Conservation (phyloP, 495 filamentous ascomycete genomes). For the Hyaloscypha hepaticicola region DNA sequence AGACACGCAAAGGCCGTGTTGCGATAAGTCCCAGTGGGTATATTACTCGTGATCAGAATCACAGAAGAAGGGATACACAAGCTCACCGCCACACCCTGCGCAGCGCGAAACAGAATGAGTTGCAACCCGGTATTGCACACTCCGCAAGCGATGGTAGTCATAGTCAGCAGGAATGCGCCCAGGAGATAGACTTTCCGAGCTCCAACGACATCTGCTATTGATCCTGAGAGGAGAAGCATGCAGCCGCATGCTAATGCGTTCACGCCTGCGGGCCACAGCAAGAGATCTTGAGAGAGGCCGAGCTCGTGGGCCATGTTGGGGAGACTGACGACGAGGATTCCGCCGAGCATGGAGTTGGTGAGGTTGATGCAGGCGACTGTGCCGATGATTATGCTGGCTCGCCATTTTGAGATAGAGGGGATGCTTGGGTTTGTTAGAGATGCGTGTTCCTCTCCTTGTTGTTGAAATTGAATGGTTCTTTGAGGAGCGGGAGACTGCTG, state of each 20-base stretch:
- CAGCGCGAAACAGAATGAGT: constrained; percentile 52
- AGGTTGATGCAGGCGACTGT: constrained; percentile 20
- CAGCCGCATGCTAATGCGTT: constrained; percentile 42
- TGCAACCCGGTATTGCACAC: constrained; percentile 43
- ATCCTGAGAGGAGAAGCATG: constrained; percentile 48
- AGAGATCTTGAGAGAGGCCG: constrained; percentile 35
- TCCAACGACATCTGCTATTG: constrained; percentile 55
- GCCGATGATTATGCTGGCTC: constrained; percentile 5
- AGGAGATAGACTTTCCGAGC: constrained; percentile 42
- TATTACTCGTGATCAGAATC: constrained; percentile 40
- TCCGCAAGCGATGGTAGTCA: constrained; percentile 45
- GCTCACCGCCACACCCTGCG: constrained; percentile 49
- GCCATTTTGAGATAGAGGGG: constrained; percentile 20
- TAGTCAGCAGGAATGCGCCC: constrained; percentile 43
- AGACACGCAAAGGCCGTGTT: constrained; percentile 54
- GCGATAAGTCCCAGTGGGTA: constrained; percentile 40
- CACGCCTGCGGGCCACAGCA: constrained; percentile 52
- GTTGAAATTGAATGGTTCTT: background rate
- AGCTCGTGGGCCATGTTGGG: constrained; percentile 51
- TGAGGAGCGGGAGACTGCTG: background rate
- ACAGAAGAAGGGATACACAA: constrained; percentile 53
- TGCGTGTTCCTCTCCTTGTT: background rate
- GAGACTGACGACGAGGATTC: constrained; percentile 39
- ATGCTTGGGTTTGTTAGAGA: background rate
- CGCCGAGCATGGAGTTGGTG: constrained; percentile 17